phyloP scores from a whole-genome alignment of 139 green algal species.

The Marvania coccoides region DNA sequence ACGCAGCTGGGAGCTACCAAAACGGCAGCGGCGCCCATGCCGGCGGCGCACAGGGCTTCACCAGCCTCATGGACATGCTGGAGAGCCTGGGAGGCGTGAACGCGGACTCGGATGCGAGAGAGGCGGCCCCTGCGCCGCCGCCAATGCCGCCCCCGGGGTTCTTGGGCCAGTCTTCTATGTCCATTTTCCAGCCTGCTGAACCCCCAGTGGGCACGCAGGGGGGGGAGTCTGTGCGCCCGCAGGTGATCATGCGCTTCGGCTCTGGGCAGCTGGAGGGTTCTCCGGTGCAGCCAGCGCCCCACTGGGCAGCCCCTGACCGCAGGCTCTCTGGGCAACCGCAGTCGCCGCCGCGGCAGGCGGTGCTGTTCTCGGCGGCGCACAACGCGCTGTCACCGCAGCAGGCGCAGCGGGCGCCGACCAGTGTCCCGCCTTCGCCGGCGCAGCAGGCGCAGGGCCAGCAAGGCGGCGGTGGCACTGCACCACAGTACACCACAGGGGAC shows the following conservation, averaged over 20 bases:
- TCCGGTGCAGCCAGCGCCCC: neutral
- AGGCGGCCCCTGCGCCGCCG: neutral
- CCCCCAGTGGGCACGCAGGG: too few species aligned
- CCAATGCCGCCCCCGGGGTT: neutral
- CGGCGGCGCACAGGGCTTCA: neutral
- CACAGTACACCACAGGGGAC: neutral
- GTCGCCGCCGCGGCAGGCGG: neutral
- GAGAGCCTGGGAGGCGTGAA: neutral
- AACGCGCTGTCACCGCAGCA: too few species aligned
- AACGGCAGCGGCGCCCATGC: neutral
- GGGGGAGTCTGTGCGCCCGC: too few species aligned
- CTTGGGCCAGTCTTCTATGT: too few species aligned
- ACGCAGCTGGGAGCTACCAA: too few species aligned
- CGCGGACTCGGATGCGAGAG: neutral
- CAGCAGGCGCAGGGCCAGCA: neutral
- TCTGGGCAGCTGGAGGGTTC: too few species aligned
- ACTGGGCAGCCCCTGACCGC: neutral
- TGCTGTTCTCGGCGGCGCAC: neutral
- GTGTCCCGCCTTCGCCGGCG: neutral
- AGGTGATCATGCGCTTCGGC: too few species aligned
- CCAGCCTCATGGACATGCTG: constrained; percentile 6
- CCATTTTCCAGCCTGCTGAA: too few species aligned
- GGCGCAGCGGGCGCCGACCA: neutral
- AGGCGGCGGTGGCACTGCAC: neutral
- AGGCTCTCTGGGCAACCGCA: neutral